Evolutionary conservation across 2,329 filamentous ascomycete genomes (phyloP).

Genomic region (Scedosporium aurantiacum): DNA sequence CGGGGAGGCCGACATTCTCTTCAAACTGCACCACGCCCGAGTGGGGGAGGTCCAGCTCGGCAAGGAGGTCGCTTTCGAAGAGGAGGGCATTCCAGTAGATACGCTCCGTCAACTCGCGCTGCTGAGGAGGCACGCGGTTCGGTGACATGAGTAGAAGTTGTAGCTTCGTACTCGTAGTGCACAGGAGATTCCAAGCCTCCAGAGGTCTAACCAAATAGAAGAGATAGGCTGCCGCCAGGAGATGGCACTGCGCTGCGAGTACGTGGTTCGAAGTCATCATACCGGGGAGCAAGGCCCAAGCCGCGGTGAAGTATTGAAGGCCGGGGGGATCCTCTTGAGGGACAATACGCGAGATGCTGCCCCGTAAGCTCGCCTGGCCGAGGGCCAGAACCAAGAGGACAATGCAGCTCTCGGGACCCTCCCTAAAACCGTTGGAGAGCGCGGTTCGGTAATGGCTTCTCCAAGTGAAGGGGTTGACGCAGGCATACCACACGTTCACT

Average conservation of each 20-base stretch:
- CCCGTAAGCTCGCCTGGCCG: constrained; percentile 63
- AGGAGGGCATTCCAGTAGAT: constrained; percentile 79
- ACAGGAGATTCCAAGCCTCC: constrained; percentile 73
- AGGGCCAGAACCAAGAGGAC: constrained; percentile 68
- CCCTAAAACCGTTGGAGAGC: constrained; percentile 62
- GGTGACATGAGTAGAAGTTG: constrained; percentile 68
- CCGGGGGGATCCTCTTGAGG: constrained; percentile 62
- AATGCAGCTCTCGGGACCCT: constrained; percentile 73
- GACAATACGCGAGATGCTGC: constrained; percentile 64
- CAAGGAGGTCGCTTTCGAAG: constrained; percentile 69
- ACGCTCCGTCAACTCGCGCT: constrained; percentile 62
- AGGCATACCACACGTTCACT: constrained; percentile 79
- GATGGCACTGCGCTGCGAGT: constrained; percentile 67
- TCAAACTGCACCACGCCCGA: constrained; percentile 76
- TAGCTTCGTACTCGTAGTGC: constrained; percentile 70
- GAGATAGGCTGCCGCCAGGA: constrained; percentile 69
- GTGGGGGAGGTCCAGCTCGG: constrained; percentile 70
- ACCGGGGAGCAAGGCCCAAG: constrained; percentile 65
- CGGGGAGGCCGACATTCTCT: constrained; percentile 66
- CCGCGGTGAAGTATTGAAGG: constrained; percentile 68
- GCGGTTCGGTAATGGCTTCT: constrained; percentile 63
- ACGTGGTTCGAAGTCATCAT: constrained; percentile 74
- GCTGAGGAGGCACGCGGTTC: constrained; percentile 56
- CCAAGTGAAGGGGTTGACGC: constrained; percentile 76
- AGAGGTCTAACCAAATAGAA: constrained; percentile 74